Conservation (phyloP, 192 early-diverging fungal genomes). For the Umbelopsis vinacea region DNA sequence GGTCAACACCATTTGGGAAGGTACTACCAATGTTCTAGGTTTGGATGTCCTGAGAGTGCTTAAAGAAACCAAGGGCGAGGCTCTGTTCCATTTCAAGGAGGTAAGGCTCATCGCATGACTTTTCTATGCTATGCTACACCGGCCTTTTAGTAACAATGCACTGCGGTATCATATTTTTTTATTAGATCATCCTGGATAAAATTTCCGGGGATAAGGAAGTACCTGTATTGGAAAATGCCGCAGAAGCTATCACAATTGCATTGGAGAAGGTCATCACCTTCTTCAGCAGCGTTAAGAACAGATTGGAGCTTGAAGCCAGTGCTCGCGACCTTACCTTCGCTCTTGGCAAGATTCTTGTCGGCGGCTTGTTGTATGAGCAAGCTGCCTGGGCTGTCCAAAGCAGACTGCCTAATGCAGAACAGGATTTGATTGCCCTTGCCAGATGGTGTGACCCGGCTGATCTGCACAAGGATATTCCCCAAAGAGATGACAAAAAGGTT, state of each 20-base stretch:
- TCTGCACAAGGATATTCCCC: conserved; percentile 19
- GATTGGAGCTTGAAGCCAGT: conserved; percentile 41
- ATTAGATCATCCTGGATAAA: conserved; percentile 10
- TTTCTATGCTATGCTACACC: too few species aligned
- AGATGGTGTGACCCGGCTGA: conserved; percentile 31
- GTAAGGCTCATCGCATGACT: conserved; percentile 24
- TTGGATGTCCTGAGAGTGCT: conserved; percentile 65
- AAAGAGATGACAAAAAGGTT: background rate
- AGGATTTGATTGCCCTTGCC: conserved; percentile 24
- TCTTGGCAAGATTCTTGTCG: conserved; percentile 50
- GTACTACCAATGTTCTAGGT: conserved; percentile 70
- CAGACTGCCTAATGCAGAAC: background rate
- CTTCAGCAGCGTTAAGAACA: conserved; percentile 24
- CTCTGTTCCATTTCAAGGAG: conserved; percentile 43
- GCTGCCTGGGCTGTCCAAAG: conserved; percentile 44
- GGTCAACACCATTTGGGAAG: conserved; percentile 81
- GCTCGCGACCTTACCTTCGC: conserved; percentile 56
- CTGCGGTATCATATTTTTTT: too few species aligned
- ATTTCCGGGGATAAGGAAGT: background rate
- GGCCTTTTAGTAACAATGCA: too few species aligned
- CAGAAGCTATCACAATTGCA: conserved; percentile 33
- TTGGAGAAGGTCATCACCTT: conserved; percentile 30
- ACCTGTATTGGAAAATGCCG: conserved; percentile 24
- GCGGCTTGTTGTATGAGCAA: conserved; percentile 55
- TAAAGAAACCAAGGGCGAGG: conserved; percentile 50